Percentiles rank a stretch among this genome's conserved stretches.
These are phyloP conservation scores for Neoarthrinium moseri DNA, from an alignment of 2,329 filamentous ascomycete genomes.

Conservation along the genomic window DNA sequence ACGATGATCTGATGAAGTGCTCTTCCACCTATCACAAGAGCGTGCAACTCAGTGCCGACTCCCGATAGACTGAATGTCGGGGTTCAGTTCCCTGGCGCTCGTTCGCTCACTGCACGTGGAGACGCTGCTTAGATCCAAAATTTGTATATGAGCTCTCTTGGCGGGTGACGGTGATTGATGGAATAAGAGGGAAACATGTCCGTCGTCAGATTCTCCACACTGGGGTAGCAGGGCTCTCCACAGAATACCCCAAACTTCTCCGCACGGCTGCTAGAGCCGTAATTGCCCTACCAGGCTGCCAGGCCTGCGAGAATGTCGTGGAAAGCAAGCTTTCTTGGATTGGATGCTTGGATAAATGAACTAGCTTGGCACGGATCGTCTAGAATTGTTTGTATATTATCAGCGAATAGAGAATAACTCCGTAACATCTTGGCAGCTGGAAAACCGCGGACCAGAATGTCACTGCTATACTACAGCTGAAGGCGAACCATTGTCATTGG, in stretches of 20 bases:
- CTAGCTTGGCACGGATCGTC: no score
- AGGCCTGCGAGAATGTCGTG: no score
- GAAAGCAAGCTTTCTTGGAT: no score
- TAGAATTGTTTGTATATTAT: no score
- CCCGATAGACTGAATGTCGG: background rate
- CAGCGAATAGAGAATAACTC: no score
- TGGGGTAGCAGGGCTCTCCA: conserved; percentile 5
- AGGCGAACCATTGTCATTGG: no score
- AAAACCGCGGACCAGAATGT: no score
- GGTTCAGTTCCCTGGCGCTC: background rate
- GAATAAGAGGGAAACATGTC: conserved; percentile 13
- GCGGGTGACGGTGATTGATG: conserved; percentile 19
- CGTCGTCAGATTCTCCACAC: conserved; percentile 2
- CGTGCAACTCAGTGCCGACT: background rate
- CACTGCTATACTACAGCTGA: no score
- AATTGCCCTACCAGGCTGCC: no score
- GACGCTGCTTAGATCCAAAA: conserved; percentile 4
- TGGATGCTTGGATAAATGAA: no score
- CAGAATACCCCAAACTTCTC: conserved; percentile 14
- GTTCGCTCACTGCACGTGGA: background rate
- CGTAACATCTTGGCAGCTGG: no score
- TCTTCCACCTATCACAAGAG: conserved; percentile 10
- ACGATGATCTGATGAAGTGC: background rate
- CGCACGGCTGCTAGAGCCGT: conserved; percentile 1
- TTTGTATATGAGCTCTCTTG: background rate